Evolutionary conservation across 1,139 yeast species (phyloP).

Genomic region (Taphrina betulina): DNA sequence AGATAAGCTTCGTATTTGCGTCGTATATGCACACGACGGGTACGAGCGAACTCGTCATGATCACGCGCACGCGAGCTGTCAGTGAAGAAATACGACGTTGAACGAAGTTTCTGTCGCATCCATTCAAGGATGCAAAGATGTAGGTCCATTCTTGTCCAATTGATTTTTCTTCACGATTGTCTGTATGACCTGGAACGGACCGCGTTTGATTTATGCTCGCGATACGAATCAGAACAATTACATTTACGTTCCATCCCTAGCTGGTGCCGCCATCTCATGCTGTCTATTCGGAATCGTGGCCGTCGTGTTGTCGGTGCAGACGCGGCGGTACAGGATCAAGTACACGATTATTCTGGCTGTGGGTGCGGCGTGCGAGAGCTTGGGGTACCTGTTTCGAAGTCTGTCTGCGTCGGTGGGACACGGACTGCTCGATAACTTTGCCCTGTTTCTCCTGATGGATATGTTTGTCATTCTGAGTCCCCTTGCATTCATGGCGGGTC

Average conservation of each 20-base stretch:
- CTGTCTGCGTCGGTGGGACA: conserved; percentile 9
- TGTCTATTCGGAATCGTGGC: conserved; percentile 7
- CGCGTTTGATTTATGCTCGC: no score
- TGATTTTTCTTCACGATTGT: no score
- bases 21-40: no score
- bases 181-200: no score
- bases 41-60: no score
- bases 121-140: no score
- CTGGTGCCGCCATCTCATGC: conserved; percentile 15
- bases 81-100: no score
- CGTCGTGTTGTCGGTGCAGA: conserved; percentile 5
- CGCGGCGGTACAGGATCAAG: background rate
- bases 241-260: conserved; percentile 23
- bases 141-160: no score
- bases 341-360: conserved; percentile 17
- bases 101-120: no score
- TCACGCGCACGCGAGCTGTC: no score
- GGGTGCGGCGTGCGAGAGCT: conserved; percentile 12
- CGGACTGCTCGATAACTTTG: conserved; percentile 1
- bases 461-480: conserved; percentile 27
- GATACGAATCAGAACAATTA: no score
- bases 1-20: no score
- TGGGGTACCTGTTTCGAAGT: conserved; percentile 24
- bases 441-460: conserved; percentile 20
- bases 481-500: conserved; percentile 29